Evolutionary conservation across 2,329 filamentous ascomycete genomes (phyloP), one percentile per base, ranked within the genome.

Genomic region (Fusarium sp.): DNA sequence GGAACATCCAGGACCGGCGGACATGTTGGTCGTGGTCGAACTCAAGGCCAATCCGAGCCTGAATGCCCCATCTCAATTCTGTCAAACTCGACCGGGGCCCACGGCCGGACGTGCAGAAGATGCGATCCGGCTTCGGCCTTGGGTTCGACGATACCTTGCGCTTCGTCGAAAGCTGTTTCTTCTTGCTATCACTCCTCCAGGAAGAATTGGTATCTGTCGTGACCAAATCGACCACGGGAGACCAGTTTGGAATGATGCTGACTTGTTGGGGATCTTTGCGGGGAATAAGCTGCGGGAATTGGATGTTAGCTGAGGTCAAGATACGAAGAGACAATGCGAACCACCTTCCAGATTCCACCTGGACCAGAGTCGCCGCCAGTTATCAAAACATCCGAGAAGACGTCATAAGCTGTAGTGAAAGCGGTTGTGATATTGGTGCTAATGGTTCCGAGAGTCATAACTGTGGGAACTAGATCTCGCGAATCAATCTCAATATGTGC

Each of bases 361-460:
- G 91, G 89, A 14, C 94, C 93, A 59, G 91, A 92, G 72, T 93
- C 91, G 2, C 95, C 95, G 9, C 92, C 93, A 53, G 92, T 90
- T 39, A 97, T 88, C 51, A 97, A 84, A n/a, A 97, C 87, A 79
- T 97, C 95, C 6, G 91, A 90, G 65, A 89, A 90, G 39, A 87
- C 84, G 70, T 90, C 88, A 53, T 89, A 90, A n/a, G 93, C 86
- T 59, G 91, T 93, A 57, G 94, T 92, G 79, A 98, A 97, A 6
- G 94, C 94, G 6, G 89, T 91, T 65, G 94, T 92, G 51, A 97
- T 92, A 68, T 93, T 93, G 76, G 92, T 92, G 58, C 86, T 72
- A 93, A 90, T 56, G 33, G 87, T 86, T 13, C 92, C 92, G 64
- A 93, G 86, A 60, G 88, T 85, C 50, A 87, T 86, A 60, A 87